These are phyloP conservation scores for Myxozyma monticola DNA, from an alignment of 805 yeast genomes.

Conservation along the genomic window DNA sequence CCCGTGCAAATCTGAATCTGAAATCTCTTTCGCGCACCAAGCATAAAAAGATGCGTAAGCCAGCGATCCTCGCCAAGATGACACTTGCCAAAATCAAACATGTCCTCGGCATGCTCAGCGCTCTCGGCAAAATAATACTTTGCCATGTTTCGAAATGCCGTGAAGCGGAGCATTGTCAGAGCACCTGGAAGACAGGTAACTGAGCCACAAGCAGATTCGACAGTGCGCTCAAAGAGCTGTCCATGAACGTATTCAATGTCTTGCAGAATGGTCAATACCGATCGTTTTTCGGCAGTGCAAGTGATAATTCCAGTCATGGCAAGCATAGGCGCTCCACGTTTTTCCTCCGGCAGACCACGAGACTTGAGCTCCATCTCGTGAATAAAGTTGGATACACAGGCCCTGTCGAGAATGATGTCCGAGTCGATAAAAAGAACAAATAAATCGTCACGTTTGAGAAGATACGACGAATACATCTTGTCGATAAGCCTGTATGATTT, in stretches of 20 bases:
- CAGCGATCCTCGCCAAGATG: constrained; percentile 29
- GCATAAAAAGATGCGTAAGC: constrained; percentile 29
- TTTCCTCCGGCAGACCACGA: neutral
- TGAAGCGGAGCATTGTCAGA: constrained; percentile 26
- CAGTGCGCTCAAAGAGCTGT: constrained; percentile 26
- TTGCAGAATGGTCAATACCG: constrained; percentile 19
- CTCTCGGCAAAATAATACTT: constrained; percentile 24
- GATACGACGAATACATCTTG: constrained; percentile 14
- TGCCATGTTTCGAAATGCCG: constrained; percentile 26
- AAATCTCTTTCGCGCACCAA: constrained; percentile 24
- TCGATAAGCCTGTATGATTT: constrained; percentile 22
- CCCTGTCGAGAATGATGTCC: constrained; percentile 26
- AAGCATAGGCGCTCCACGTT: constrained; percentile 17
- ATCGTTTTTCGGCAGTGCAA: constrained; percentile 22
- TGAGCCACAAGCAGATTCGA: constrained; percentile 27
- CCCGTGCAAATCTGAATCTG: constrained; percentile 28
- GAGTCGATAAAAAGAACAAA: constrained; percentile 26
- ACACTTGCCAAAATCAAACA: constrained; percentile 28
- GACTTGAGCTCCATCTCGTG: constrained; percentile 23
- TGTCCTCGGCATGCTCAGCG: constrained; percentile 24
- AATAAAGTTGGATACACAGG: constrained; percentile 21
- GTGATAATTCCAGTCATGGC: constrained; percentile 30
- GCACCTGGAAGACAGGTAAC: constrained; percentile 30
- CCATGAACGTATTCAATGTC: constrained; percentile 29
- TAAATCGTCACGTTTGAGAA: constrained; percentile 15